Evolutionary conservation across 1,284 basidiomycete genomes (phyloP), one percentile per base, ranked within the genome.

Genomic region (Takashimella tepidaria): DNA sequence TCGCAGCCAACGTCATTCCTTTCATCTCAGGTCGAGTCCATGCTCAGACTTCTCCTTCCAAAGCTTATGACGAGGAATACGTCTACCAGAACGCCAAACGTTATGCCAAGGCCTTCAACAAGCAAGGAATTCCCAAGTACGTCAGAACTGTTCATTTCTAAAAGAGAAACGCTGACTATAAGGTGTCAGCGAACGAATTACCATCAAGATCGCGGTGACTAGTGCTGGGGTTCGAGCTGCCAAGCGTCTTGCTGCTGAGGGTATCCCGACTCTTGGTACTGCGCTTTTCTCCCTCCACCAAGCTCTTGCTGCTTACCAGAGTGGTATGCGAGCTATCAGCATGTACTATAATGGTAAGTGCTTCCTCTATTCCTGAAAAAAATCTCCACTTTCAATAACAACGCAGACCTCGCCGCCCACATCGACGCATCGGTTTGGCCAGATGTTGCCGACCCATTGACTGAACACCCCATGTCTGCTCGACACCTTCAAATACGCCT

Each of bases 181-280:
- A 8, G 31, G 19, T 20, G 12, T 10, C 53, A 55, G 54, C 31
- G 61, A 66, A 21, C 61, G 68, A 4, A 63, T 63, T 54, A 66
- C 63, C 52, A 66, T 73, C 66, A 73, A 73, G 64, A 65, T 73
- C 46, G 65, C 70, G 20, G 51, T 57, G 20, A 73, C 68, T 1
- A 55, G 59, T 5, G 59, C 69, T 0, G 70, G 68, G 3, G 60
- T 73, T 44, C 54, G 54, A 5, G 71, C 71, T 5, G 65, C 69
- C 26, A 53, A 37, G 41, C 21, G 41, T 13, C 54, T 64, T 11
- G 26, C 56, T 20, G 50, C 61, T 26, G 65, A 68, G 20, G 69
- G 69, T 31, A 72, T 73, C 46, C 23, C 56, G 11, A 73, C 69
- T 4, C 58, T 72, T 12, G 71, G 67, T 4, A 73, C 69, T 0